phyloP scores from a whole-genome alignment of 306 rosid genomes.

The Macrotyloma uniflorum region DNA sequence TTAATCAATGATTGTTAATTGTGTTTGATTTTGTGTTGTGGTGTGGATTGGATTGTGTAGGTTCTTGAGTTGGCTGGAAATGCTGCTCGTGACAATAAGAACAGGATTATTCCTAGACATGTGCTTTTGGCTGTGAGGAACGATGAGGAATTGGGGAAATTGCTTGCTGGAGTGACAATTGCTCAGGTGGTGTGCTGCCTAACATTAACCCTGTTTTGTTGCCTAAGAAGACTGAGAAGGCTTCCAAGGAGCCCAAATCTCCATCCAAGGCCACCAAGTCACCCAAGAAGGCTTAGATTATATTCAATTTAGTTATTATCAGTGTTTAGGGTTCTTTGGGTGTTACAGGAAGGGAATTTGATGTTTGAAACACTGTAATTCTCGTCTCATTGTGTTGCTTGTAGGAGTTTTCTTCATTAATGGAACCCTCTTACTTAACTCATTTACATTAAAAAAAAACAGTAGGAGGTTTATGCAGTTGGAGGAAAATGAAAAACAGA shows the following conservation, averaged over 20 bases:
- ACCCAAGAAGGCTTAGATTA: conserved; percentile 59
- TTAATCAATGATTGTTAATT: not conserved
- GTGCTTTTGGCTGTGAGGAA: conserved; percentile 72
- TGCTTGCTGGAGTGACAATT: conserved; percentile 77
- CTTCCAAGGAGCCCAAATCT: conserved; percentile 57
- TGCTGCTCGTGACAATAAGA: conserved; percentile 86
- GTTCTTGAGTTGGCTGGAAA: conserved; percentile 89
- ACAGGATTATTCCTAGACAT: conserved; percentile 72
- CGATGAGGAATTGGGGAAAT: conserved; percentile 79
- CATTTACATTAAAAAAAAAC: too few species aligned
- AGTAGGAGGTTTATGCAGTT: too few species aligned
- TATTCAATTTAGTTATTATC: conserved; percentile 24
- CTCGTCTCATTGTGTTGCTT: not conserved
- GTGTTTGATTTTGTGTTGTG: not conserved
- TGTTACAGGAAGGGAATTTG: not conserved
- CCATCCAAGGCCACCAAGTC: conserved; percentile 68
- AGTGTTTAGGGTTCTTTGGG: conserved; percentile 23
- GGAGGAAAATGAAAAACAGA: too few species aligned
- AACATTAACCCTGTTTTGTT: conserved; percentile 78
- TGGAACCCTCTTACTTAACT: not conserved
- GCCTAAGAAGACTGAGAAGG: conserved; percentile 64
- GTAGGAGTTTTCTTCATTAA: not conserved
- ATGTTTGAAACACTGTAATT: not conserved
- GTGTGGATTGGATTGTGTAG: conserved; percentile 29
- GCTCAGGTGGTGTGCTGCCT: conserved; percentile 88